These are phyloP conservation scores for Hyphopichia wangnamkhiaoensis DNA, from an alignment of 1,139 yeast species.

Conservation along the genomic window DNA sequence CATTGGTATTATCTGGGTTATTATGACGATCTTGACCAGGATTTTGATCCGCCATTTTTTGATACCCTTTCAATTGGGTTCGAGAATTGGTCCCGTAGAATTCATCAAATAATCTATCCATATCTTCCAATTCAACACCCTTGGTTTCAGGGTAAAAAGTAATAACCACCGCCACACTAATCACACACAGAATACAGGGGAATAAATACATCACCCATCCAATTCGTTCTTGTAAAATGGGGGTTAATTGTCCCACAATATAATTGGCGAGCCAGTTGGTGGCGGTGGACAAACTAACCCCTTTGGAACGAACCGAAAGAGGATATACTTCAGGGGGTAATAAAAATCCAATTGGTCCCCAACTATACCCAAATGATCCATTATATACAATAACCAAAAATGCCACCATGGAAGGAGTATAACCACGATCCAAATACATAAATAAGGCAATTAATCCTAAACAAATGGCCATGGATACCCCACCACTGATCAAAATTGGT, in stretches of 20 bases:
- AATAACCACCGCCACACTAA: conserved; percentile 55
- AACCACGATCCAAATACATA: conserved; percentile 36
- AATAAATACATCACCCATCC: conserved; percentile 53
- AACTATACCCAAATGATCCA: conserved; percentile 55
- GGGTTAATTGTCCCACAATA: conserved; percentile 56
- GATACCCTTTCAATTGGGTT: neutral
- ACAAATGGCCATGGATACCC: conserved; percentile 47
- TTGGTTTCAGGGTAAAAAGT: conserved; percentile 84
- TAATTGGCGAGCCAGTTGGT: conserved; percentile 58
- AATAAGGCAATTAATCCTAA: conserved; percentile 41
- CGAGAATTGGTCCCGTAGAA: conserved; percentile 27
- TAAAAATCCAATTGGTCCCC: conserved; percentile 61
- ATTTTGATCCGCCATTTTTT: neutral
- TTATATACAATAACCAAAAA: conserved; percentile 50
- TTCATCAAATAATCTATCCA: conserved; percentile 79
- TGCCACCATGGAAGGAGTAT: conserved; percentile 49
- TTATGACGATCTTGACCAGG: too few relatives aligned
- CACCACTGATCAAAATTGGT: conserved; percentile 53
- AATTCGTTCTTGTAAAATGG: conserved; percentile 46
- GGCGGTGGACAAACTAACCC: conserved; percentile 55
- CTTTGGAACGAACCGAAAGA: conserved; percentile 54
- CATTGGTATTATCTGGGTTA: conserved; percentile 6
- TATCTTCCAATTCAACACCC: conserved; percentile 84
- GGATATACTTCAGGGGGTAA: conserved; percentile 58
- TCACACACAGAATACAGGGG: conserved; percentile 49